These are phyloP conservation scores for Tripterygium wilfordii DNA, from an alignment of 177 flowering plant species.

Conservation along the genomic window DNA sequence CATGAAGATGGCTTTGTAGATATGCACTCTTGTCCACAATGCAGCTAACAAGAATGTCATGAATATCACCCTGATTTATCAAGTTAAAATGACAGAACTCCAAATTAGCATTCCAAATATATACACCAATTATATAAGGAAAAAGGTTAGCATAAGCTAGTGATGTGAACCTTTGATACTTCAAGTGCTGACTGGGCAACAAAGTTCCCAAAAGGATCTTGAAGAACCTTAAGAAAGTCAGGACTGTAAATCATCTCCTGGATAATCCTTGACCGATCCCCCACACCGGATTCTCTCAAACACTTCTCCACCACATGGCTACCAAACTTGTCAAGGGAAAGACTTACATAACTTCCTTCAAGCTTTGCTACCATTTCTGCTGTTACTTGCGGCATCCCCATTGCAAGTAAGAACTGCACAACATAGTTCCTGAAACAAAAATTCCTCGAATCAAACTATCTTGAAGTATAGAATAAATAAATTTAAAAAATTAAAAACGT, in stretches of 20 bases:
- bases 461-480: no score
- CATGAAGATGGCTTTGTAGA: constrained; percentile 24
- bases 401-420: constrained; percentile 28
- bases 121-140: no score
- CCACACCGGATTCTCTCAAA: constrained; percentile 6
- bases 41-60: not conserved
- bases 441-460: not conserved
- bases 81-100: not conserved
- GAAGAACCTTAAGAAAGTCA: constrained; percentile 11
- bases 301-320: constrained; percentile 48
- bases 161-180: constrained; percentile 26
- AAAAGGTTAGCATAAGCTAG: not conserved
- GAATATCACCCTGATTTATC: constrained; percentile 9
- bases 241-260: constrained; percentile 17
- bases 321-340: constrained; percentile 32
- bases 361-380: constrained; percentile 13
- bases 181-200: constrained; percentile 32
- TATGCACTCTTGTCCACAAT: not conserved
- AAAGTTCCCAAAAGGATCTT: constrained; percentile 39
- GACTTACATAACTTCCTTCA: constrained; percentile 17
- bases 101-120: no score
- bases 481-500: not conserved
- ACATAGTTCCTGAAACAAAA: constrained; percentile 38
- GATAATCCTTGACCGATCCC: constrained; percentile 10
- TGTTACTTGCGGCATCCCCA: not conserved